phyloP scores from a whole-genome alignment of 495 filamentous ascomycete species.

The Aspergillus ellipticus region DNA sequence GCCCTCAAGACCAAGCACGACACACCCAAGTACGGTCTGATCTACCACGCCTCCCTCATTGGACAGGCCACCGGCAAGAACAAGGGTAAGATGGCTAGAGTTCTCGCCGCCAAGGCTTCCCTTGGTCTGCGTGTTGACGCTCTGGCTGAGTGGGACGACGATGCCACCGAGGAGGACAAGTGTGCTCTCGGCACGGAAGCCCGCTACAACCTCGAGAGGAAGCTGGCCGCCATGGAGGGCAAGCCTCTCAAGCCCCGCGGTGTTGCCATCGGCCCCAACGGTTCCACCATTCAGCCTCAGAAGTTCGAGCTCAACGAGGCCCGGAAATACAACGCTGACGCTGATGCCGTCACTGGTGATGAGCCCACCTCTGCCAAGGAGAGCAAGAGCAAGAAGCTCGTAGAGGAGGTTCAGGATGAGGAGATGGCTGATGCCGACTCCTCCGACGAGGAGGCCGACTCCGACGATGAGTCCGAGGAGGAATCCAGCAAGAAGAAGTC shows the following conservation, averaged over 20 bases:
- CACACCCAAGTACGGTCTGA: constrained; percentile 97
- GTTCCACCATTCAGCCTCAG: constrained; percentile 51
- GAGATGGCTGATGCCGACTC: constrained; percentile 53
- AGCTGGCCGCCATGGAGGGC: constrained; percentile 81
- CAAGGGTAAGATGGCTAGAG: constrained; percentile 98
- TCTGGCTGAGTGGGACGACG: constrained; percentile 74
- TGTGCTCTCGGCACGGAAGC: constrained; percentile 68
- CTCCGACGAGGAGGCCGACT: constrained; percentile 29
- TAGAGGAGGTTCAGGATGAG: constrained; percentile 50
- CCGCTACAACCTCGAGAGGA: constrained; percentile 77
- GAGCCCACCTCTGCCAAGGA: constrained; percentile 50
- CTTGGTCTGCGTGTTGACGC: constrained; percentile 92
- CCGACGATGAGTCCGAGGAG: constrained; percentile 43
- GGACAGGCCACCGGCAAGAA: constrained; percentile 95
- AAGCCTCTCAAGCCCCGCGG: constrained; percentile 79
- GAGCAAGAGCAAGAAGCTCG: constrained; percentile 51
- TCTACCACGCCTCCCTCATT: constrained; percentile 96
- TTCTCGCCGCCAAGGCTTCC: constrained; percentile 88
- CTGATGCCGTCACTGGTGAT: constrained; percentile 75
- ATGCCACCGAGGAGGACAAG: constrained; percentile 83
- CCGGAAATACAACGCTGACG: constrained; percentile 94
- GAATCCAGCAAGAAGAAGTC: constrained; percentile 38
- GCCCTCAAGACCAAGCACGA: constrained; percentile 99
- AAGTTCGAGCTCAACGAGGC: constrained; percentile 93
- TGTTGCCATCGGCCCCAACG: constrained; percentile 71